A percentile compares a stretch with the other conserved stretches of the same genome.
These are phyloP conservation scores for Fusarium dlaminii DNA, from an alignment of 2,329 filamentous ascomycete species.

Conservation along the genomic window DNA sequence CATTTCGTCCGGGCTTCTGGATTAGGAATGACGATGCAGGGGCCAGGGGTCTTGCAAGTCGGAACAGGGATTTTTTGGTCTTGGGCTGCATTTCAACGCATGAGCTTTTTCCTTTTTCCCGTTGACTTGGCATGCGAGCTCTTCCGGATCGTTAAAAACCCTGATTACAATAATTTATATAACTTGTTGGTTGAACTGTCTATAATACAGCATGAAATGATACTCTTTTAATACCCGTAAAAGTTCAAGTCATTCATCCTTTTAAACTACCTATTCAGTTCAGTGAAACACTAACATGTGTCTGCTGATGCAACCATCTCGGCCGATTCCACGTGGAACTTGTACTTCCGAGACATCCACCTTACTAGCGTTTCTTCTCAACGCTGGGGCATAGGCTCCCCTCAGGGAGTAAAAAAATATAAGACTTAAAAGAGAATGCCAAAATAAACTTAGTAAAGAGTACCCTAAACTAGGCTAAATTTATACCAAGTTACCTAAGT, in stretches of 20 bases:
- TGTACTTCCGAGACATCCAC: constrained; percentile 20
- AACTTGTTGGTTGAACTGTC: too few species aligned
- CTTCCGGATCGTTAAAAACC: background rate
- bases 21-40: constrained; percentile 5
- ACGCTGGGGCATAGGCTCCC: background rate
- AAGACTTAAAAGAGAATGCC: too few species aligned
- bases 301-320: constrained; percentile 20
- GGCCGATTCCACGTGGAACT: constrained; percentile 33
- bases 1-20: constrained; percentile 12
- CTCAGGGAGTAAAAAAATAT: too few species aligned
- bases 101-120: background rate
- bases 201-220: background rate
- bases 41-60: constrained; percentile 11
- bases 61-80: constrained; percentile 2
- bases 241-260: background rate
- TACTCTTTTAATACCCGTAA: too few species aligned
- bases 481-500: too few species aligned
- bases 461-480: too few species aligned
- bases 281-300: background rate
- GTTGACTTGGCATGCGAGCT: background rate
- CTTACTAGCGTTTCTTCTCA: background rate
- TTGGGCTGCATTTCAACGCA: background rate
- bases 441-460: too few species aligned
- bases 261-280: background rate
- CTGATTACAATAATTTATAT: background rate